Conservation (phyloP, 2,329 filamentous ascomycete genomes). For the Metarhizium sp. region DNA sequence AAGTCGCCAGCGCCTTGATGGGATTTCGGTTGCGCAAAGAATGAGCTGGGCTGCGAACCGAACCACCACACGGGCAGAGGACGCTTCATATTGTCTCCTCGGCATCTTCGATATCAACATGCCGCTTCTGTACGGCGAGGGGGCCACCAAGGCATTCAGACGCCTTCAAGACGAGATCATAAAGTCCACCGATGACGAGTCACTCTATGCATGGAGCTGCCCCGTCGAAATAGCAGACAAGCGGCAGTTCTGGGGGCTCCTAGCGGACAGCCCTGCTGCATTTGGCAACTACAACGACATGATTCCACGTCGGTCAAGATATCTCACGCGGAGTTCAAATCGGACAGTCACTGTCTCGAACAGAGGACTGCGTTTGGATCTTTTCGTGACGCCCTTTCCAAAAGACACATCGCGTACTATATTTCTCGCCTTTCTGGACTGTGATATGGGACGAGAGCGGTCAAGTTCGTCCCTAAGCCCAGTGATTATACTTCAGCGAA, state of each 20-base stretch:
- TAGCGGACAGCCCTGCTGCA: slow-evolving; percentile 16
- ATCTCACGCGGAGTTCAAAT: neutral
- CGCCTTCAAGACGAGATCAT: neutral
- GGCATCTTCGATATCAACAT: slow-evolving; percentile 25
- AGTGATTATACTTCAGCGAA: too few relatives aligned
- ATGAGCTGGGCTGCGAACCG: slow-evolving; percentile 21
- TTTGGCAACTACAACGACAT: slow-evolving; percentile 14
- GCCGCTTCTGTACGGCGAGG: slow-evolving; percentile 17
- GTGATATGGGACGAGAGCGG: too few relatives aligned
- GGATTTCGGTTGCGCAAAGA: slow-evolving; percentile 16
- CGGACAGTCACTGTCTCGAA: too few relatives aligned
- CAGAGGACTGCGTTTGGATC: too few relatives aligned
- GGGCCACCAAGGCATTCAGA: too few relatives aligned
- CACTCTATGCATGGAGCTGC: neutral
- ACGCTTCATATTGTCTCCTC: slow-evolving; percentile 22
- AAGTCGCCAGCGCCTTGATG: neutral
- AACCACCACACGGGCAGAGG: slow-evolving; percentile 19
- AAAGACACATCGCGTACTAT: too few relatives aligned
- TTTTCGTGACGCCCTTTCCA: too few relatives aligned
- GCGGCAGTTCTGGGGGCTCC: slow-evolving; percentile 15
- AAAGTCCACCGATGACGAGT: slow-evolving; percentile 10
- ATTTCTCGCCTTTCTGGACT: too few relatives aligned
- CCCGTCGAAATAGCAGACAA: neutral
- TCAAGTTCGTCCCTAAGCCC: too few relatives aligned
- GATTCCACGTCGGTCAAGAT: slow-evolving; percentile 13